A percentile compares a stretch with the other conserved stretches of the same genome.
Evolutionary conservation across 176 grass and related monocot species (phyloP).

Genomic region (Aegilops tauschii): DNA sequence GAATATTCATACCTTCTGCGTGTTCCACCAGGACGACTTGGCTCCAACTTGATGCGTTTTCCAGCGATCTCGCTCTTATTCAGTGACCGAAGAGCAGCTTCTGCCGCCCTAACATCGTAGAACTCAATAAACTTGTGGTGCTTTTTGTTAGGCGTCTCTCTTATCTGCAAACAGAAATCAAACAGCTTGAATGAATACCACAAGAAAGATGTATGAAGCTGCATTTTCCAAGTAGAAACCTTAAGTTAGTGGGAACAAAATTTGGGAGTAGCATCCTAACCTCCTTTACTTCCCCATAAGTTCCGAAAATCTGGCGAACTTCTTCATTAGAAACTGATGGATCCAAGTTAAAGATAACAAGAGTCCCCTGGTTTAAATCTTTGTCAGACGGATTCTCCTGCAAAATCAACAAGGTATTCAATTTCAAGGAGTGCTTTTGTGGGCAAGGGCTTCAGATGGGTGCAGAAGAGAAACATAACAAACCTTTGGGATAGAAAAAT

Average conservation of each 20-base stretch:
- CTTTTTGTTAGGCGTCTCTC: slow-evolving; percentile 94
- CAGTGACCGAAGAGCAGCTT: slow-evolving; percentile 81
- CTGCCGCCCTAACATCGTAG: slow-evolving; percentile 92
- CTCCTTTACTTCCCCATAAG: slow-evolving; percentile 96
- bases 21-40: slow-evolving; percentile 84
- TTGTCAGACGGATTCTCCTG: slow-evolving; percentile 95
- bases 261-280: slow-evolving; percentile 32
- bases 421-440: not conserved
- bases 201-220: not conserved
- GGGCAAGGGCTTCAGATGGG: no score
- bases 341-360: slow-evolving; percentile 92
- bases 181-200: slow-evolving; percentile 21
- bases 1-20: slow-evolving; percentile 68
- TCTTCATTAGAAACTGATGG: slow-evolving; percentile 91
- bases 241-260: not conserved
- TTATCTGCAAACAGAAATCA: slow-evolving; percentile 53
- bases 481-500: slow-evolving; percentile 97
- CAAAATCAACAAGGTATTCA: slow-evolving; percentile 35
- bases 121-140: slow-evolving; percentile 98
- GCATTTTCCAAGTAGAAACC: not conserved
- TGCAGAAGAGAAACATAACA: not conserved
- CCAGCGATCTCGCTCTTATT: slow-evolving; percentile 97
- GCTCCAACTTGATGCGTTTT: slow-evolving; percentile 91
- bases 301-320: slow-evolving; percentile 72
- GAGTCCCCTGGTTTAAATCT: slow-evolving; percentile 98